Conservation (phyloP, 2,329 filamentous ascomycete genomes). For the Bipolaris victoriae region DNA sequence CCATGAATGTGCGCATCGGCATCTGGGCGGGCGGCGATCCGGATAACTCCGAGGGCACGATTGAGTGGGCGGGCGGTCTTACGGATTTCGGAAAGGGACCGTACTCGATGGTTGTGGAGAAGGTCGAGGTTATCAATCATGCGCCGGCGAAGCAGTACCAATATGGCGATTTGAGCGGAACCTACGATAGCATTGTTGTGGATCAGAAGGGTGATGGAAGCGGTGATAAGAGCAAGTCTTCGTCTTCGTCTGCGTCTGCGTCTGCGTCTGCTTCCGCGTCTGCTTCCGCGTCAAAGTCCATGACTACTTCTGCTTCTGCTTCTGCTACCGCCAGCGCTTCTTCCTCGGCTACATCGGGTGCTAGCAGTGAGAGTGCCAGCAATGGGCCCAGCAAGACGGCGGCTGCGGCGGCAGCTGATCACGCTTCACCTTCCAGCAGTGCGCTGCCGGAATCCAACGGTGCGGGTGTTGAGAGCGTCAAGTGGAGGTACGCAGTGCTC, state of each 20-base stretch:
- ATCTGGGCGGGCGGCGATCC: slow-evolving; percentile 56
- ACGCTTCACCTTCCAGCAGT: not conserved
- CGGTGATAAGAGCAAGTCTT: not conserved
- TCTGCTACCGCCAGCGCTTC: not conserved
- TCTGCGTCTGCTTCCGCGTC: not conserved
- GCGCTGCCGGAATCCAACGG: not conserved
- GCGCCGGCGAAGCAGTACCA: slow-evolving; percentile 56
- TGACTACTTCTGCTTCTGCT: not conserved
- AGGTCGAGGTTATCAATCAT: slow-evolving; percentile 56
- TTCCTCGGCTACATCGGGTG: not conserved
- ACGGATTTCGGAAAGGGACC: slow-evolving; percentile 54
- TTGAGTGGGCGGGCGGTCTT: slow-evolving; percentile 69
- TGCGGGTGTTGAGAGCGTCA: not conserved
- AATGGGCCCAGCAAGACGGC: not conserved
- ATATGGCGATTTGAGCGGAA: slow-evolving; percentile 55
- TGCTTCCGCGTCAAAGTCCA: not conserved
- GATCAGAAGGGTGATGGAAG: slow-evolving; percentile 7
- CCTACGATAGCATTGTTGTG: slow-evolving; percentile 54
- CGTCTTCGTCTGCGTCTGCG: not conserved
- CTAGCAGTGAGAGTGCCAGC: not conserved
- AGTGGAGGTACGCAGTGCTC: not conserved
- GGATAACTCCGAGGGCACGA: slow-evolving; percentile 58
- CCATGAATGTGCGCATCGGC: slow-evolving; percentile 62
- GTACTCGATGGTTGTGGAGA: slow-evolving; percentile 58
- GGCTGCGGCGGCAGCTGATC: not conserved